Conservation (phyloP, 495 filamentous ascomycete species). For the Neurospora sp. region DNA sequence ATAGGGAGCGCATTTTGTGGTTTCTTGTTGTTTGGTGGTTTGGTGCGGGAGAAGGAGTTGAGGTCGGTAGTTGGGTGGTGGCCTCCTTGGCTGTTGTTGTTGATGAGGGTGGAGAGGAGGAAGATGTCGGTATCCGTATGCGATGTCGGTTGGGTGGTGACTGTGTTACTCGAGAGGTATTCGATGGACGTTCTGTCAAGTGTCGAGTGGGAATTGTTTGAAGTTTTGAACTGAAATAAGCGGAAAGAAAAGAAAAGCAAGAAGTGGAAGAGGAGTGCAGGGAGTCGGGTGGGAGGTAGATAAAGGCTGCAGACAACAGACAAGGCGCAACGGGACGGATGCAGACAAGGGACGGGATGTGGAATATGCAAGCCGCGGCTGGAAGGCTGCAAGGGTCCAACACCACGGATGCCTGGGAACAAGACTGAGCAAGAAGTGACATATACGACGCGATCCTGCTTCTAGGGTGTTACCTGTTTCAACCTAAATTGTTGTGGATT, state of each 20-base stretch:
- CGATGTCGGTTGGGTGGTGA: neutral
- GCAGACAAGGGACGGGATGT: neutral
- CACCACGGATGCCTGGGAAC: neutral
- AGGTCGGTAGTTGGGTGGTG: neutral
- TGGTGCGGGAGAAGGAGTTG: no score
- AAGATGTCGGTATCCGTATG: neutral
- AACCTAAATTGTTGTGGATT: neutral
- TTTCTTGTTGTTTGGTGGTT: neutral
- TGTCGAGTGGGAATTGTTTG: neutral
- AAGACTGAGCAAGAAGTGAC: neutral
- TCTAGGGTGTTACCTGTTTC: neutral
- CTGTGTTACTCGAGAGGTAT: neutral
- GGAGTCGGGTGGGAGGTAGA: neutral
- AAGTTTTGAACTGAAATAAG: no score
- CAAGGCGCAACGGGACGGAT: neutral
- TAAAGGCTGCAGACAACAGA: neutral
- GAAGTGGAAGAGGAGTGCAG: neutral
- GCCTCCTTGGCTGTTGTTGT: neutral
- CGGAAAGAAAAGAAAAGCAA: neutral
- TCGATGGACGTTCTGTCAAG: neutral
- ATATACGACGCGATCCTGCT: neutral
- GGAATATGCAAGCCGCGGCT: neutral
- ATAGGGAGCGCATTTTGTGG: conserved; percentile 13
- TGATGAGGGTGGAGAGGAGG: neutral
- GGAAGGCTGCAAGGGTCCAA: neutral